Evolutionary conservation across 495 filamentous ascomycete species (phyloP).

Genomic region (Talaromyces borbonicus): DNA sequence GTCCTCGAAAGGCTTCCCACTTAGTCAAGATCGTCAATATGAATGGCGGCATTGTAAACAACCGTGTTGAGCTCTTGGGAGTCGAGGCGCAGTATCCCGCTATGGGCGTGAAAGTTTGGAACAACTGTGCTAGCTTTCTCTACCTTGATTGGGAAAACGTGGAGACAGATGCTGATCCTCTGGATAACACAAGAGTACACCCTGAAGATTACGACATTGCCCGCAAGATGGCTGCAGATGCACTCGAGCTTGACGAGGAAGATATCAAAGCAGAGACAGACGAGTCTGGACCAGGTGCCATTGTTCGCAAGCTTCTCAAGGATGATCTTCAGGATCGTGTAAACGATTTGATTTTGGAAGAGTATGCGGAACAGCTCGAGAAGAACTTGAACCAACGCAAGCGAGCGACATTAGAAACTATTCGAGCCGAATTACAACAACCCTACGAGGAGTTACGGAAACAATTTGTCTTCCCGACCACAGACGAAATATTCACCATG

Average conservation of each 20-base stretch:
- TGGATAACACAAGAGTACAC: constrained; percentile 94
- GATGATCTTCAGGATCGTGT: constrained; percentile 89
- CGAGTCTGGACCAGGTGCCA: constrained; percentile 76
- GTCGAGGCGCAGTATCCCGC: constrained; percentile 73
- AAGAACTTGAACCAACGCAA: constrained; percentile 87
- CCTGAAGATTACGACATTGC: constrained; percentile 97
- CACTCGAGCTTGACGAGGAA: constrained; percentile 90
- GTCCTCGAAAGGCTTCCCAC: constrained; percentile 81
- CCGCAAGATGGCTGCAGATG: constrained; percentile 96
- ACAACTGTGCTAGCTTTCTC: constrained; percentile 92
- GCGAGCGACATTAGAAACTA: constrained; percentile 91
- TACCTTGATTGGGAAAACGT: constrained; percentile 76
- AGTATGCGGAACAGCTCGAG: constrained; percentile 94
- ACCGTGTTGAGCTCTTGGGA: constrained; percentile 77
- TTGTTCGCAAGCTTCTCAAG: constrained; percentile 84
- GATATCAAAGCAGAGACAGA: constrained; percentile 91
- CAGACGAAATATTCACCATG: constrained; percentile 92
- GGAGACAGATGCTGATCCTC: constrained; percentile 70
- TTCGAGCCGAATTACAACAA: constrained; percentile 81
- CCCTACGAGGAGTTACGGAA: constrained; percentile 92
- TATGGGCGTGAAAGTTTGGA: constrained; percentile 83
- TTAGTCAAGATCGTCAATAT: constrained; percentile 83
- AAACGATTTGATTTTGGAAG: constrained; percentile 90
- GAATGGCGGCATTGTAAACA: constrained; percentile 74
- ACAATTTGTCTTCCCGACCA: constrained; percentile 57